Evolutionary conservation across 371 early-diverging fungal genomes (phyloP), one percentile per base, ranked within the genome.

Genomic region (Thermomucor indicae-seudaticae): DNA sequence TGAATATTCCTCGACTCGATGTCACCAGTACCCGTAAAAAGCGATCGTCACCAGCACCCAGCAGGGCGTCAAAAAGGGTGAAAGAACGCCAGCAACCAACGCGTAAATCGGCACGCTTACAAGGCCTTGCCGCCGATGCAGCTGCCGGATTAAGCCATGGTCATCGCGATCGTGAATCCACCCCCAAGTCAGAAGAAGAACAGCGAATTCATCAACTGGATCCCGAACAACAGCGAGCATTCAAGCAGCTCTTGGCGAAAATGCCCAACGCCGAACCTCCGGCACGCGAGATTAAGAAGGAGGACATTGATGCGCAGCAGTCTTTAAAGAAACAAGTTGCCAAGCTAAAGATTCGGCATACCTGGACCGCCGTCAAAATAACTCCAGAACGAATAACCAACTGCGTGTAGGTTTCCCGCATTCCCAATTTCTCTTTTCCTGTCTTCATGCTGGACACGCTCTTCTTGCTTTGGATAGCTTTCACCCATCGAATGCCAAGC

Each of bases 401-500:
- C 31, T 53, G 58, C 23, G 43, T 65, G 72, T 66, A 65, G 63
- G 62, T 57, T 48, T 30, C 16, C n/a, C 1, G 30, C n/a, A 0
- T 29, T 39, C 6, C 29, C 17, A n/a, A 46, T 39, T 10, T 25
- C n/a, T n/a, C n/a, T n/a, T n/a, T n/a, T n/a, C n/a, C n/a, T n/a
- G n/a, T n/a, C n/a, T n/a, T n/a, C n/a, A n/a, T n/a, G n/a, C n/a
- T n/a, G n/a, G n/a, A n/a, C n/a, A n/a, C n/a, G n/a, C n/a, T n/a
- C n/a, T n/a, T 23, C 1, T 10, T 49, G 27, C 0, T 44, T 62
- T 66, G 25, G 57, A 65, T 64, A 83, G 85, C 4, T 67, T 87
- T 16, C 87, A 90, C 56, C 88, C 87, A 39, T 76, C 77, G 31
- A 59, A 45, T 11, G 65, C 65, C 30, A 84, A 82, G 48, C 20